Conservation (phyloP, 441 rosid genomes). For the Adansonia grandidieri region DNA sequence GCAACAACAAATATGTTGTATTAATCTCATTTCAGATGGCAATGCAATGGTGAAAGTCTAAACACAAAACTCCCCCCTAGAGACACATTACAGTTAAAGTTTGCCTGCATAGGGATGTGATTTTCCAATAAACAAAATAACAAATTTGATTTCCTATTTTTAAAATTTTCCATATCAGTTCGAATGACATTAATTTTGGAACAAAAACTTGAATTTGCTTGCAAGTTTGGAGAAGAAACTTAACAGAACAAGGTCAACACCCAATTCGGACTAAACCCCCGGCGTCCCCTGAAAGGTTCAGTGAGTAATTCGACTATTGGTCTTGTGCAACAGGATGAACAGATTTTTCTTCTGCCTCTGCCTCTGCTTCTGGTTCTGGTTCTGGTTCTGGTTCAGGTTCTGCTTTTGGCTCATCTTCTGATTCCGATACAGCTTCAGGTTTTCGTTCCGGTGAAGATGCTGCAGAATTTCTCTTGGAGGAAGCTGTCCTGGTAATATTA, state of each 20-base stretch:
- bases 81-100: not conserved
- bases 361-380: not conserved
- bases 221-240: not conserved
- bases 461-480: slow-evolving; percentile 26
- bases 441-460: not conserved
- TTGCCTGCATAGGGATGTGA: not conserved
- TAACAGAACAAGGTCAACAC: not conserved
- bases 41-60: not conserved
- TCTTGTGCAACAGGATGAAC: not conserved
- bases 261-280: not conserved
- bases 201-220: not conserved
- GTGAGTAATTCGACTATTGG: not conserved
- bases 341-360: slow-evolving; percentile 4
- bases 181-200: not conserved
- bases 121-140: not conserved
- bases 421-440: not conserved
- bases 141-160: not conserved
- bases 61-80: not conserved
- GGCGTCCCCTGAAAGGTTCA: not conserved
- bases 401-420: slow-evolving; percentile 7
- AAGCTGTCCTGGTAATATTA: slow-evolving; percentile 32
- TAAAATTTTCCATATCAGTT: not conserved
- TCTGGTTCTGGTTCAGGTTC: not conserved
- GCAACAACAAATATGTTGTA: not conserved
- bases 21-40: not conserved